Conservation (phyloP, 805 yeast genomes). For the Vanderwaltozyma polyspora region DNA sequence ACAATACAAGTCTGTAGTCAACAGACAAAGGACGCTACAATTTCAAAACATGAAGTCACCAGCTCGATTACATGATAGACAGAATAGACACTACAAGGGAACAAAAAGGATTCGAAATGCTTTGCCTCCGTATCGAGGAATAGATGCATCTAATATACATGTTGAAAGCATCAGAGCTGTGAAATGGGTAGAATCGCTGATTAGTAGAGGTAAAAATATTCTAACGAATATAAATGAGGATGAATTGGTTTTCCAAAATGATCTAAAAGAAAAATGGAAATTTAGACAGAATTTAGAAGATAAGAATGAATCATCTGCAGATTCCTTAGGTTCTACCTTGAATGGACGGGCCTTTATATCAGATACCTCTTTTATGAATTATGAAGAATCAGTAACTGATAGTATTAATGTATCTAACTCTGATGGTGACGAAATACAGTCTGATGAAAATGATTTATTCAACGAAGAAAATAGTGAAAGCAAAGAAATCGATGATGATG, state of each 20-base stretch:
- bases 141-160: too few relatives aligned
- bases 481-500: background rate
- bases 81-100: background rate
- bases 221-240: too few relatives aligned
- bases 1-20: constrained; percentile 7
- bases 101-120: too few relatives aligned
- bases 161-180: background rate
- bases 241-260: too few relatives aligned
- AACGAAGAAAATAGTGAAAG: background rate
- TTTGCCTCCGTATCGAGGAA: too few relatives aligned
- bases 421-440: background rate
- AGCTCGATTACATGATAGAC: background rate
- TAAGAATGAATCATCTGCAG: too few relatives aligned
- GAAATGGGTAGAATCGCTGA: constrained; percentile 2
- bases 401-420: constrained; percentile 4
- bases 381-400: constrained; percentile 10
- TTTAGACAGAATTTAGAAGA: too few relatives aligned
- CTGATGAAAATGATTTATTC: background rate
- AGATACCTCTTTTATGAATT: constrained; percentile 13
- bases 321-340: too few relatives aligned
- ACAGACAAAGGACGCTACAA: background rate
- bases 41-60: background rate
- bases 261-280: background rate
- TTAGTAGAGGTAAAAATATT: constrained; percentile 18
- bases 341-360: too few relatives aligned